phyloP scores from a whole-genome alignment of 768 basidiomycete genomes.

The Serendipita indica region DNA sequence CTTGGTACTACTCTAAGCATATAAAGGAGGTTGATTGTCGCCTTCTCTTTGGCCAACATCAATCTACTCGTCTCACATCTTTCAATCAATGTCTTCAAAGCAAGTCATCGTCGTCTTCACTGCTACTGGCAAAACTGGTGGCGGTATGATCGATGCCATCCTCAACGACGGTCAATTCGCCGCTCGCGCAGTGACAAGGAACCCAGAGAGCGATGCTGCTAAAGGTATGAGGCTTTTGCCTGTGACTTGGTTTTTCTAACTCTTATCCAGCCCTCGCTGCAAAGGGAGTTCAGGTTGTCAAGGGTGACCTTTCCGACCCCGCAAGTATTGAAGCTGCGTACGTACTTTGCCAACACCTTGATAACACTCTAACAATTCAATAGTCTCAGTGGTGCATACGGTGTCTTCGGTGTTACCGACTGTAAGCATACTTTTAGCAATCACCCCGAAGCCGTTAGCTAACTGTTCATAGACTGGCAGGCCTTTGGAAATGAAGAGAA shows the following conservation, averaged over 20 bases:
- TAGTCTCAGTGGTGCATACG: constrained; percentile 13
- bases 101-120: constrained; percentile 23
- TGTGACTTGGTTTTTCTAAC: background rate
- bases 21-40: too few relatives aligned
- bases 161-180: constrained; percentile 24
- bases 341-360: background rate
- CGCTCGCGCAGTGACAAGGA: constrained; percentile 24
- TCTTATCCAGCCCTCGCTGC: constrained; percentile 10
- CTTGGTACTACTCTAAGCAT: too few relatives aligned
- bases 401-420: constrained; percentile 14
- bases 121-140: constrained; percentile 27
- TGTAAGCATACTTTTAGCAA: constrained; percentile 3
- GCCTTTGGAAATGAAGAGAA: background rate
- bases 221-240: constrained; percentile 12
- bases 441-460: background rate
- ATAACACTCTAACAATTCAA: background rate
- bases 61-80: too few relatives aligned
- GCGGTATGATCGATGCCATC: constrained; percentile 18
- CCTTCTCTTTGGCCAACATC: too few relatives aligned
- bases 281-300: constrained; percentile 13
- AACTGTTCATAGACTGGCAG: constrained; percentile 2
- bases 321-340: background rate
- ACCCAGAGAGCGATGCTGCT: constrained; percentile 19
- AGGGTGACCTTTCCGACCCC: constrained; percentile 8
- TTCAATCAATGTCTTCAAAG: constrained; percentile 10